Conservation (phyloP, 139 green algal genomes). For the Ostreobium quekettii region DNA sequence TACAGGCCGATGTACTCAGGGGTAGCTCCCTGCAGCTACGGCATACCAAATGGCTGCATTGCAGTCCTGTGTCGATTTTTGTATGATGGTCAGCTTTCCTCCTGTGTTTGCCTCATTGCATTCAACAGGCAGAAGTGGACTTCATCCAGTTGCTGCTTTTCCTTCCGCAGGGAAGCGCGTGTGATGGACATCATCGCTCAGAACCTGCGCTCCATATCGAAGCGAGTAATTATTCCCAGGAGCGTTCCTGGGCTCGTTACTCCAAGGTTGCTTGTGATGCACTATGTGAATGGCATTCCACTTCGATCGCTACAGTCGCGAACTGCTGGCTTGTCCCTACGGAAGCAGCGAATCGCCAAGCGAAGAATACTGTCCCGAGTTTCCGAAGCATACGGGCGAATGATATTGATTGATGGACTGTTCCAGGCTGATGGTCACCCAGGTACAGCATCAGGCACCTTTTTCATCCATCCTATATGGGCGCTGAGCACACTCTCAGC, state of each 20-base stretch:
- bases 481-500: too few relatives aligned
- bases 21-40: too few relatives aligned
- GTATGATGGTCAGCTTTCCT: too few relatives aligned
- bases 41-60: too few relatives aligned
- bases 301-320: conserved; percentile 24
- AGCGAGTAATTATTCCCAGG: conserved; percentile 56
- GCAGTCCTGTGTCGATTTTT: too few relatives aligned
- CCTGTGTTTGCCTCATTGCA: too few relatives aligned
- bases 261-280: conserved; percentile 78
- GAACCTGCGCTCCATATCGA: conserved; percentile 42
- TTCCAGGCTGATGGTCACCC: conserved; percentile 63
- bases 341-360: conserved; percentile 34
- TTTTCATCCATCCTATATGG: too few relatives aligned
- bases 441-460: too few relatives aligned
- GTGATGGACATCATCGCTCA: conserved; percentile 77
- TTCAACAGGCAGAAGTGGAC: too few relatives aligned
- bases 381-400: conserved; percentile 82
- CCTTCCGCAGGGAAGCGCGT: conserved; percentile 56
- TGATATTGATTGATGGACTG: conserved; percentile 72
- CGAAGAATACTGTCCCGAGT: conserved; percentile 47
- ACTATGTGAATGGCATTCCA: conserved; percentile 73
- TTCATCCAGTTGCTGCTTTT: too few relatives aligned
- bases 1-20: too few relatives aligned
- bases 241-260: conserved; percentile 68
- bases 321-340: conserved; percentile 25